A percentile compares a stretch with the other conserved stretches of the same genome.
These are phyloP conservation scores for Nothophaeocryptopus gaeumannii DNA, from an alignment of 2,329 filamentous ascomycete genomes.

Conservation along the genomic window DNA sequence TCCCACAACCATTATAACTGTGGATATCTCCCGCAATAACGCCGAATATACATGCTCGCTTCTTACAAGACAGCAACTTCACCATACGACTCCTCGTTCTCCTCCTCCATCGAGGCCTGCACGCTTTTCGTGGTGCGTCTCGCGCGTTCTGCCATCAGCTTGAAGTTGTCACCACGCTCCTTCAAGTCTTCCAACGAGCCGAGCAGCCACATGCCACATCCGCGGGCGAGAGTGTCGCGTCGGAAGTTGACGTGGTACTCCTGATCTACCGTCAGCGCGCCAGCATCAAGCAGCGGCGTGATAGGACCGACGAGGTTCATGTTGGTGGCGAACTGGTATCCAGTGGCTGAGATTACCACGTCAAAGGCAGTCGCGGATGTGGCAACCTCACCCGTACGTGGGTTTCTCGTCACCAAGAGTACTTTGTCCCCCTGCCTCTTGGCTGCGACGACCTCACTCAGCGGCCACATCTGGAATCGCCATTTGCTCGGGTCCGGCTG, in stretches of 20 bases:
- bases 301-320: slow-evolving; percentile 15
- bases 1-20: no score
- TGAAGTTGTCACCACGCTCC: slow-evolving; percentile 23
- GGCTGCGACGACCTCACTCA: slow-evolving; percentile 18
- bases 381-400: slow-evolving; percentile 15
- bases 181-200: slow-evolving; percentile 22
- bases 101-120: slow-evolving; percentile 11
- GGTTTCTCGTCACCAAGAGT: slow-evolving; percentile 16
- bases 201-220: slow-evolving; percentile 26
- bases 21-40: no score
- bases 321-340: slow-evolving; percentile 18
- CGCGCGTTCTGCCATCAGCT: slow-evolving; percentile 23
- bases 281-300: slow-evolving; percentile 19
- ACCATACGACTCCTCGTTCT: slow-evolving; percentile 10
- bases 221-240: slow-evolving; percentile 14
- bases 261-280: slow-evolving; percentile 18
- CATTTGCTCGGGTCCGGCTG: slow-evolving; percentile 20
- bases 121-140: slow-evolving; percentile 18
- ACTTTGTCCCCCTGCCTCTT: slow-evolving; percentile 12
- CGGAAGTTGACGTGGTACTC: slow-evolving; percentile 28
- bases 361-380: slow-evolving; percentile 18
- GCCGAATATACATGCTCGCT: no score
- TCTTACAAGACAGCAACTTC: slow-evolving; percentile 26
- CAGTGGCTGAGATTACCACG: slow-evolving; percentile 23
- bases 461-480: slow-evolving; percentile 22